These are phyloP conservation scores for Suhomyces coccinellae DNA, from an alignment of 1,139 yeast genomes.

Conservation along the genomic window DNA sequence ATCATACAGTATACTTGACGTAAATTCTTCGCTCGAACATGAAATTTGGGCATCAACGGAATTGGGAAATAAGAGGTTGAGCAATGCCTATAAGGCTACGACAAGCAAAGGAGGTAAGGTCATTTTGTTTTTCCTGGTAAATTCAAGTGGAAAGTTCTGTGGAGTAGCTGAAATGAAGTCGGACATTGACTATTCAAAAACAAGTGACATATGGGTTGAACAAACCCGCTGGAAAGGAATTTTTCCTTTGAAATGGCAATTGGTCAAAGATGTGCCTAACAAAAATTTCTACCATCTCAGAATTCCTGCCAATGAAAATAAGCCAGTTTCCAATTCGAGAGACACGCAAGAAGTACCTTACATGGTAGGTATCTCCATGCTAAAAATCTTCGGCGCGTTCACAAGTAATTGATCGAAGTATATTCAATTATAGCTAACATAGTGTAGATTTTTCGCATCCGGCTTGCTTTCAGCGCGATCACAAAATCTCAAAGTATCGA, in stretches of 20 bases:
- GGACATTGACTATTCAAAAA: slow-evolving; percentile 34
- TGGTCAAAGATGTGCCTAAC: slow-evolving; percentile 53
- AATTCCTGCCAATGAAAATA: slow-evolving; percentile 47
- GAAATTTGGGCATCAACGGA: slow-evolving; percentile 62
- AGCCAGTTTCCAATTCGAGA: slow-evolving; percentile 58
- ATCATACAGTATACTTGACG: slow-evolving; percentile 50
- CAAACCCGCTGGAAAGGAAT: slow-evolving; percentile 51
- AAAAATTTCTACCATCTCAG: slow-evolving; percentile 44
- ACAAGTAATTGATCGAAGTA: not conserved
- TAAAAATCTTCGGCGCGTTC: slow-evolving; percentile 42
- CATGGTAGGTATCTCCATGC: slow-evolving; percentile 49
- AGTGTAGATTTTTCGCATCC: slow-evolving; percentile 2
- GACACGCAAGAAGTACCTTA: slow-evolving; percentile 56
- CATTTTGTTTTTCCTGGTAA: slow-evolving; percentile 57
- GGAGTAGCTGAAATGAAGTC: slow-evolving; percentile 61
- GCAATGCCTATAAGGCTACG: slow-evolving; percentile 34
- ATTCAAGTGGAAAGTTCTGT: slow-evolving; percentile 59
- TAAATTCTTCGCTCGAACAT: slow-evolving; percentile 49
- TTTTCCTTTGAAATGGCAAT: slow-evolving; percentile 54
- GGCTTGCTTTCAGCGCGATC: not conserved
- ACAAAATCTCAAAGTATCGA: slow-evolving; percentile 3
- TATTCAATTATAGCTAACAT: not conserved
- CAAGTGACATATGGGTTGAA: slow-evolving; percentile 51
- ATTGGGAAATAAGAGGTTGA: slow-evolving; percentile 53
- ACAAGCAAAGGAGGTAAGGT: slow-evolving; percentile 29